These are phyloP conservation scores for Cardamine occulta DNA, from an alignment of 345 rosid species.

Conservation along the genomic window DNA sequence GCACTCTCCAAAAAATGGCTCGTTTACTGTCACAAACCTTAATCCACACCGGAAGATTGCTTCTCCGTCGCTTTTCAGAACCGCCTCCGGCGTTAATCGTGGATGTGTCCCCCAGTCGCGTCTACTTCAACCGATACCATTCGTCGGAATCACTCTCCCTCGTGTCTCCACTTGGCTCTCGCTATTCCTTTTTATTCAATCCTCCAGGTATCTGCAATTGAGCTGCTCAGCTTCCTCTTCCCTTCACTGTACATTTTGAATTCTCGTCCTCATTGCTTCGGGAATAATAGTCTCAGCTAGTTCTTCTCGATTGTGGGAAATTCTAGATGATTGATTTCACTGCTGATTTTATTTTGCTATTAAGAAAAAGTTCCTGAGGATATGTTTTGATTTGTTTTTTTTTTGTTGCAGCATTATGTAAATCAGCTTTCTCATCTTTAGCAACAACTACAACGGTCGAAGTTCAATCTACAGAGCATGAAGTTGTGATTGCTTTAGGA, in stretches of 20 bases:
- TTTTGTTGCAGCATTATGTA: slow-evolving; percentile 47
- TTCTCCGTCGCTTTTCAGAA: slow-evolving; percentile 32
- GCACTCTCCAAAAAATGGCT: slow-evolving; percentile 16
- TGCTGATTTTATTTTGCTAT: no score
- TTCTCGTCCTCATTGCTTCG: no score
- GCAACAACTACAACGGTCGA: slow-evolving; percentile 42
- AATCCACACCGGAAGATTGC: slow-evolving; percentile 24
- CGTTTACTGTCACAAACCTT: slow-evolving; percentile 15
- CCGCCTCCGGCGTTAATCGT: neutral
- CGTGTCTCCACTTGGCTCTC: slow-evolving; percentile 16
- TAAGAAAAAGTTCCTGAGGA: neutral
- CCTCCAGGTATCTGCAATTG: slow-evolving; percentile 17
- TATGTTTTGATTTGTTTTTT: neutral
- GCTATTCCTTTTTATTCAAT: neutral
- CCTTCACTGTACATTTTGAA: no score
- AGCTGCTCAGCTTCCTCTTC: neutral
- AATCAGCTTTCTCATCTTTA: slow-evolving; percentile 47
- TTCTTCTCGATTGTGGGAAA: no score
- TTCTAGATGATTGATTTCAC: slow-evolving; percentile 14
- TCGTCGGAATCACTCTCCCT: slow-evolving; percentile 21
- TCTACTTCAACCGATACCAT: slow-evolving; percentile 33
- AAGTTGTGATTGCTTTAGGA: slow-evolving; percentile 89
- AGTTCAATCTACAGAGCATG: slow-evolving; percentile 71
- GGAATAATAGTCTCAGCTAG: no score
- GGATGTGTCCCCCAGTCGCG: slow-evolving; percentile 10